Evolutionary conservation across 2,329 filamentous ascomycete genomes (phyloP).

Genomic region (Trichoderma citrinoviride): DNA sequence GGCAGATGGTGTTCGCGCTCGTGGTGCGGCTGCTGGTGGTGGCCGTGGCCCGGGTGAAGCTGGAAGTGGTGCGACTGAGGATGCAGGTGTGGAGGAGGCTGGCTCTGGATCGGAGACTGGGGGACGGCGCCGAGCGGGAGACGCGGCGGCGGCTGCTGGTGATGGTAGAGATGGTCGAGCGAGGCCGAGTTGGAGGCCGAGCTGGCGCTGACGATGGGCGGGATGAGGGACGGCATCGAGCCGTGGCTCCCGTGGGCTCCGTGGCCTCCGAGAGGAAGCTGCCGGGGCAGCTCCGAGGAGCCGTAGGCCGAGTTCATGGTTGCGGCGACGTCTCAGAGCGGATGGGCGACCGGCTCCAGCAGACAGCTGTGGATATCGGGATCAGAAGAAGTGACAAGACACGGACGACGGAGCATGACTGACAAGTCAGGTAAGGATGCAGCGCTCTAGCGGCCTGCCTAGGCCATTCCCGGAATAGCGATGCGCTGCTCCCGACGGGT

Average conservation of each 20-base stretch:
- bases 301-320: constrained; percentile 36
- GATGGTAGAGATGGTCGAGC: constrained; percentile 24
- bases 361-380: neutral
- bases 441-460: constrained; percentile 3
- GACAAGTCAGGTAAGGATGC: constrained; percentile 2
- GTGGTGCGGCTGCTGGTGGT: constrained; percentile 22
- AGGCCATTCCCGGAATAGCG: constrained; percentile 9
- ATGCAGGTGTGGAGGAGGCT: constrained; percentile 26
- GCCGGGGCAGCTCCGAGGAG: constrained; percentile 35
- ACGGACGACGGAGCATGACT: neutral
- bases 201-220: constrained; percentile 22
- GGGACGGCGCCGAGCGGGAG: constrained; percentile 27
- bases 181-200: constrained; percentile 25
- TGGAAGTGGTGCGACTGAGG: constrained; percentile 28
- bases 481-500: neutral
- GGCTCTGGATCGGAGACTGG: constrained; percentile 20
- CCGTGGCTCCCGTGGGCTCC: constrained; percentile 5
- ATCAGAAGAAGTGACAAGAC: constrained; percentile 4
- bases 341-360: neutral
- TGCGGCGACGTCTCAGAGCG: too few relatives aligned
- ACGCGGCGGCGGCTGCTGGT: constrained; percentile 19
- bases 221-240: constrained; percentile 7
- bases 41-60: constrained; percentile 3
- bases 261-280: constrained; percentile 30
- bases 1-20: constrained; percentile 12